Base-by-base conservation (phyloP, 225 moss, liverwort and hornwort species). In the Climacium dendroides region DNA sequence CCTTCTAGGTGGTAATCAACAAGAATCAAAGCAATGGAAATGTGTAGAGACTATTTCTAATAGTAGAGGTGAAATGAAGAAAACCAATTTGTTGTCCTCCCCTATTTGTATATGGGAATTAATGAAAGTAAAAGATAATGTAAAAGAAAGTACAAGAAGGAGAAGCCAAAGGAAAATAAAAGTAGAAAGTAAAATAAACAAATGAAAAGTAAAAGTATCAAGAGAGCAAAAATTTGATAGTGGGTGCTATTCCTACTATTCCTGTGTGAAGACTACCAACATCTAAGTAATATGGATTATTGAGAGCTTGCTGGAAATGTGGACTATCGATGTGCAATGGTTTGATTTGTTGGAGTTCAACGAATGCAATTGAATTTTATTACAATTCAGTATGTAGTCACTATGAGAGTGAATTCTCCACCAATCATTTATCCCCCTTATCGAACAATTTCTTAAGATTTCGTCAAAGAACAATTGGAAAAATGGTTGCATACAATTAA, bases 41-140 rank as follows among this genome's bases (percentile, higher is more conserved):
- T 52, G 8, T 34, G 2, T 4, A 3, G 52, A 30, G 10, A 73
- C 0, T 13, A 13, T 5, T 22, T 5, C 3, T 13, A 13, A 4
- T 18, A 23, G 3, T 13, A 35, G 9, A 13, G 22, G 23, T 35
- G 29, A 75, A 22, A 24, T 35, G 4, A 54, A 16, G 6, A 54
- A 53, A n/a, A 23, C 2, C 2, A 16, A n/a, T n/a, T 55, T 53
- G 4, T n/a, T 34, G 9, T 15, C 77, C 10, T 53, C 2, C 4
- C 9, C 6, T 50, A 5, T 26, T 3, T 19, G 34, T 35, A 35
- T 24, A 25, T 55, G 55, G 25, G 25, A 7, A 16, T 25, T 15
- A 0, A 25, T 10, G 11, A 34, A 77, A 54, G 10, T n/a, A 77
- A 55, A 55, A 77, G 53, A 24, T 16, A 25, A 24, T 16, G n/a